Evolutionary conservation across 2,329 filamentous ascomycete genomes (phyloP).

Genomic region (Sphaceloma murrayae): DNA sequence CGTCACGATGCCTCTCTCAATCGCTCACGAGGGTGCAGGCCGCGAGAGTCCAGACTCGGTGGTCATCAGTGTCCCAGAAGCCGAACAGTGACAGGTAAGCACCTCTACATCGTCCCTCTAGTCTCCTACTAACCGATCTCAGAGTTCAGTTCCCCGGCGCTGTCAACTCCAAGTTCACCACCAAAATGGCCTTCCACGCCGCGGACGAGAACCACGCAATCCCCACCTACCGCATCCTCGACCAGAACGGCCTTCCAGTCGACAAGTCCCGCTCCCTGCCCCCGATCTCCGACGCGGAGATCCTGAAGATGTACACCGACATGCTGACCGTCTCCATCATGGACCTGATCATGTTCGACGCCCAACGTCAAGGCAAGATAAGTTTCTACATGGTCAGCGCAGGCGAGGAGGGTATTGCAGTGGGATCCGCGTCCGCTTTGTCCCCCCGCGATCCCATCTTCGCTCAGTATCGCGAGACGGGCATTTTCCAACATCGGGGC

Average conservation of each 20-base stretch:
- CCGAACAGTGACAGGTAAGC: slow-evolving; percentile 51
- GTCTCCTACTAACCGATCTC: slow-evolving; percentile 4
- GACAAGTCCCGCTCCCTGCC: slow-evolving; percentile 59
- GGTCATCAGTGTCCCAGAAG: slow-evolving; percentile 48
- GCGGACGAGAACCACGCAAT: slow-evolving; percentile 66
- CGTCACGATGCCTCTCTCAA: background rate
- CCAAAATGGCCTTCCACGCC: slow-evolving; percentile 63
- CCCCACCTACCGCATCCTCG: slow-evolving; percentile 83
- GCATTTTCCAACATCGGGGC: slow-evolving; percentile 80
- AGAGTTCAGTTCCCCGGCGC: slow-evolving; percentile 79
- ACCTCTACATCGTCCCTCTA: background rate
- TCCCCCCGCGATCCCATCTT: slow-evolving; percentile 82
- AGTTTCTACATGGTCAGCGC: slow-evolving; percentile 97
- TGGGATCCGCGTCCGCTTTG: slow-evolving; percentile 78
- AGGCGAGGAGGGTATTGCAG: slow-evolving; percentile 86
- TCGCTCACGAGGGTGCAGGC: background rate
- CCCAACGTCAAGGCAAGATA: slow-evolving; percentile 84
- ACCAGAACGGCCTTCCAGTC: slow-evolving; percentile 76
- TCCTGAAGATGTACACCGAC: slow-evolving; percentile 51
- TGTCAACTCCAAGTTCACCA: slow-evolving; percentile 86
- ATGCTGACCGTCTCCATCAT: slow-evolving; percentile 69
- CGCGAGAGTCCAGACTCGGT: slow-evolving; percentile 30
- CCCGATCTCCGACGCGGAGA: slow-evolving; percentile 55
- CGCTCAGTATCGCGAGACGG: slow-evolving; percentile 88
- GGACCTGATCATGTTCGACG: slow-evolving; percentile 97